Evolutionary conservation across 768 basidiomycete species (phyloP), one percentile per base, ranked within the genome.

Genomic region (Peribolospora baueri): DNA sequence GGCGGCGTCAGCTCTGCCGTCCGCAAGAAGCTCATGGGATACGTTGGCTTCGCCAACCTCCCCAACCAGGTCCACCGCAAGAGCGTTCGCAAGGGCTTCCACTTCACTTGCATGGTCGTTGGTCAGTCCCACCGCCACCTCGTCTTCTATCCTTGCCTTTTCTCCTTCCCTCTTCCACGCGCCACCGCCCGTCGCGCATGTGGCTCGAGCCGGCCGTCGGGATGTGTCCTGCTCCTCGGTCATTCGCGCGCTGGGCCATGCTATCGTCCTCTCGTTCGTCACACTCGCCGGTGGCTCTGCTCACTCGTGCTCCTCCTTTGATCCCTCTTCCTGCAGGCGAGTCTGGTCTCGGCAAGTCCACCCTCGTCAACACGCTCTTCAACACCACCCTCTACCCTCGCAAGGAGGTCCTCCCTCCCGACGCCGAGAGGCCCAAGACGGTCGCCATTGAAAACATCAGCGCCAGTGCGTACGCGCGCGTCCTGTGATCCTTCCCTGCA

Each of bases 41-140:
- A 86, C 67, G 86, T 91, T 57, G 86, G 86, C 52, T 91, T 98
- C 66, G 86, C 90, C 66, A 97, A 93, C 69, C 76, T 98, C 52
- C 93, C 93, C 51, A 97, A 98, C 76, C 93, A 98, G 70, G 91
- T 97, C 48, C 93, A 98, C 72, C 81, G 93, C 70, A 86, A 93
- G 73, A 91, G 87, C 64, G 83, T 93, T 50, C 76, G 87, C 73
- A 95, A 88, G 71, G 91, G 93, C 48, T 98, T 97, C 75, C 86
- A 97, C 69, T 98, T 98, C 73, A 91, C 88, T 54, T 75, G 80
- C 61, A 97, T 98, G 93, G 91, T 98, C 59, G 91, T 98, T 66
- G 91, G 91, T 91, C 62, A 65, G 87, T 80, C 11, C 53, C 40
- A 25, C 25, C 25, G 25, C 25, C 25, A 59, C 61, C 53, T 54